Evolutionary conservation across 1,284 basidiomycete genomes (phyloP).

Genomic region (Austropuccinia psidii): DNA sequence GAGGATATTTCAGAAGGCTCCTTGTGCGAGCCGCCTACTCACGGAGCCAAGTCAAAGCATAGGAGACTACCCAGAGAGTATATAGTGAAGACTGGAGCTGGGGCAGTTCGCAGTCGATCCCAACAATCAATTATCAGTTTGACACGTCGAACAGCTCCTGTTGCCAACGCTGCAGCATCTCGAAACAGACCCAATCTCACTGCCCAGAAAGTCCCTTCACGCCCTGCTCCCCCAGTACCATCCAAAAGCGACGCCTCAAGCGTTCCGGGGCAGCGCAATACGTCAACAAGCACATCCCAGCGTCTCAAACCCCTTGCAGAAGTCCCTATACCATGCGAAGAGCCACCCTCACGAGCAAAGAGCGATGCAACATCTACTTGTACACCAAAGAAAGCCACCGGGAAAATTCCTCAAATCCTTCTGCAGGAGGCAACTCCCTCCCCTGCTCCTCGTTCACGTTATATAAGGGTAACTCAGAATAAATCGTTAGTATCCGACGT

Average conservation of each 20-base stretch:
- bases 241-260: neutral
- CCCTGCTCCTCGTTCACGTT: conserved; percentile 42
- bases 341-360: conserved; percentile 40
- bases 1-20: conserved; percentile 54
- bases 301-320: conserved; percentile 44
- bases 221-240: conserved; percentile 23
- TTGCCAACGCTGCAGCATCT: neutral
- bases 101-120: conserved; percentile 32
- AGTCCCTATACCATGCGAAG: conserved; percentile 41
- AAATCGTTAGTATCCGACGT: neutral
- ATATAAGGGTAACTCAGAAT: conserved; percentile 38
- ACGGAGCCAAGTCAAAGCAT: neutral
- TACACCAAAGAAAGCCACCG: conserved; percentile 40
- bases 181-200: neutral
- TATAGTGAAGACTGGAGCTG: conserved; percentile 18
- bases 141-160: neutral
- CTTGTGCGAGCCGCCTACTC: neutral
- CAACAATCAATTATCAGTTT: conserved; percentile 29
- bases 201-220: conserved; percentile 19
- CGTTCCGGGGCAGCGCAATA: conserved; percentile 20
- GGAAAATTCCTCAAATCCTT: conserved; percentile 48
- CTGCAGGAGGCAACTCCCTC: conserved; percentile 50
- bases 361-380: conserved; percentile 44
- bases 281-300: neutral
- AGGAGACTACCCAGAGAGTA: conserved; percentile 27